Conservation (phyloP, 176 grass and related monocot genomes). For the Rhynchospora breviuscula region DNA sequence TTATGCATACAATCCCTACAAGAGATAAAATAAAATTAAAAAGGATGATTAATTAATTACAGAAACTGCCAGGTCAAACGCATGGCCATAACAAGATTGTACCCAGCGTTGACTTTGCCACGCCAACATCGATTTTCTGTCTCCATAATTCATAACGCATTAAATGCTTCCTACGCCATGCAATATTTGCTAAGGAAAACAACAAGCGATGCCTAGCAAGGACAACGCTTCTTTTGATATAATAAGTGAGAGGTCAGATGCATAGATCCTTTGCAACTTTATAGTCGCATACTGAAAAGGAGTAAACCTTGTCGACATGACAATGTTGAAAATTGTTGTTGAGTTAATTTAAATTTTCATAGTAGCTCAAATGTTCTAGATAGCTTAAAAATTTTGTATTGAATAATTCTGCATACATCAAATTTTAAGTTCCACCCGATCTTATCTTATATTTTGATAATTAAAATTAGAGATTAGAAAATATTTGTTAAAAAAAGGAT, state of each 20-base stretch:
- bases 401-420: too few species aligned
- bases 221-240: conserved; percentile 1
- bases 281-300: not conserved
- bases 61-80: conserved; percentile 17
- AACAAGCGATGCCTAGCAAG: conserved; percentile 1
- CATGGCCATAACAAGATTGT: not conserved
- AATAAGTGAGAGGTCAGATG: not conserved
- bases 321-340: too few species aligned
- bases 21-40: not conserved
- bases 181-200: conserved; percentile 1
- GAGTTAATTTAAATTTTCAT: too few species aligned
- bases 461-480: too few species aligned
- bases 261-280: not conserved
- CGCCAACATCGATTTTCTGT: not conserved
- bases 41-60: not conserved
- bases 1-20: not conserved
- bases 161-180: conserved; percentile 17
- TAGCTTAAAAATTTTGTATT: too few species aligned
- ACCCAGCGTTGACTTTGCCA: not conserved
- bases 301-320: not conserved
- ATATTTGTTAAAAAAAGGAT: too few species aligned
- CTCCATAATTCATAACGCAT: not conserved
- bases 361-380: too few species aligned
- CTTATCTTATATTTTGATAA: too few species aligned
- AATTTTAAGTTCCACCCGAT: too few species aligned